Evolutionary conservation across 176 grass and related monocot genomes (phyloP).

Genomic region (Rhynchospora pubera): DNA sequence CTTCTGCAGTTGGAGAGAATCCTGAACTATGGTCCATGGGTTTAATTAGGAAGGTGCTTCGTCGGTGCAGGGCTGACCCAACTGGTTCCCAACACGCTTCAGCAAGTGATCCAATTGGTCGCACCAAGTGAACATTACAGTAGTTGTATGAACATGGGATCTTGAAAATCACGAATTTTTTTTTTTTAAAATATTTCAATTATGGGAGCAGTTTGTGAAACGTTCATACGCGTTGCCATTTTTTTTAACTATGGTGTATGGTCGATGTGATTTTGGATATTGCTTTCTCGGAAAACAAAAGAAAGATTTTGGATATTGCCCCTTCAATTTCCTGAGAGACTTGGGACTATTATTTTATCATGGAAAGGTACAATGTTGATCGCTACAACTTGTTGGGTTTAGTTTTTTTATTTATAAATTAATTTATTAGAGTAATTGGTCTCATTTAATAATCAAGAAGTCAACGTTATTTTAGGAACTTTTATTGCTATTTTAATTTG

Average conservation of each 20-base stretch:
- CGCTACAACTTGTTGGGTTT: background rate
- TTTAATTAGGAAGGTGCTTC: background rate
- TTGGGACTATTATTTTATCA: background rate
- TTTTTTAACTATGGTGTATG: too few relatives aligned
- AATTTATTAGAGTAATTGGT: background rate
- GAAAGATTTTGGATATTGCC: background rate
- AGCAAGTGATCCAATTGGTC: conserved; percentile 2
- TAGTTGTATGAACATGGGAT: background rate
- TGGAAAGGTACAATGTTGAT: background rate
- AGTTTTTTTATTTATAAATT: background rate
- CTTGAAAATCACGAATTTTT: background rate
- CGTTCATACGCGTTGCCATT: too few relatives aligned
- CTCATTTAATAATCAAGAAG: background rate
- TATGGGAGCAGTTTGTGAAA: background rate
- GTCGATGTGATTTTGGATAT: background rate
- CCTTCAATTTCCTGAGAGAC: background rate
- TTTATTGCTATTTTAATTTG: background rate
- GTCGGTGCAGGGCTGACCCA: conserved; percentile 12
- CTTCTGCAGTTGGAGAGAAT: background rate
- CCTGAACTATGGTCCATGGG: too few relatives aligned
- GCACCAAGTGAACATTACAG: background rate
- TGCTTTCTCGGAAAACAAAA: too few relatives aligned
- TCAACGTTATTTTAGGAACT: background rate
- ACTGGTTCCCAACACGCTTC: conserved; percentile 18
- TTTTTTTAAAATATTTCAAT: background rate